Conservation (phyloP, 1,284 basidiomycete genomes). For the Trametes hirsuta region DNA sequence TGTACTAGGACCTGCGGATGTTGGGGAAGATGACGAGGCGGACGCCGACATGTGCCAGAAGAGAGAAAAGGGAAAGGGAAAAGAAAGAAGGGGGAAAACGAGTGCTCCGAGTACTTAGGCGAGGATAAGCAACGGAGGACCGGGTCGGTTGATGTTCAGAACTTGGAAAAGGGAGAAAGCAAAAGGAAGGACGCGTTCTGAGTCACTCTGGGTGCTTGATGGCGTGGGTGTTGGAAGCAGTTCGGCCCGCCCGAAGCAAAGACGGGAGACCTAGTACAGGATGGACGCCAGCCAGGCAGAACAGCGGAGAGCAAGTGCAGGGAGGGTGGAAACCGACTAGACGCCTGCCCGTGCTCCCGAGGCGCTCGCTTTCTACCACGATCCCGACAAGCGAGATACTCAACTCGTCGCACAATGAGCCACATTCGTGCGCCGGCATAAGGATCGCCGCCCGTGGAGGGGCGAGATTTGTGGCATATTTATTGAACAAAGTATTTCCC, state of each 20-base stretch:
- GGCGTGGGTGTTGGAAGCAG: slow-evolving; percentile 20
- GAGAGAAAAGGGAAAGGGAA: slow-evolving; percentile 16
- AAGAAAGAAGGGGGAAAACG: slow-evolving; percentile 21
- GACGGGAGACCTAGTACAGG: slow-evolving; percentile 24
- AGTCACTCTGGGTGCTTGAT: slow-evolving; percentile 26
- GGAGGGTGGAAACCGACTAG: slow-evolving; percentile 19
- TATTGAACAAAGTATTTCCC: too few relatives aligned
- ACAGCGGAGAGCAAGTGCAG: slow-evolving; percentile 25
- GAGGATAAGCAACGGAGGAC: slow-evolving; percentile 21
- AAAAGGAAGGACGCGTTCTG: slow-evolving; percentile 38
- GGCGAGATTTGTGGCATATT: too few relatives aligned
- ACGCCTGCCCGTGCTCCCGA: slow-evolving; percentile 7
- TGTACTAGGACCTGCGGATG: slow-evolving; percentile 53
- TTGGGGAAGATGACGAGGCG: slow-evolving; percentile 38
- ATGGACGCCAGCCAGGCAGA: slow-evolving; percentile 33
- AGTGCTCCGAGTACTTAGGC: slow-evolving; percentile 23
- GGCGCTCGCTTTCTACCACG: slow-evolving; percentile 12
- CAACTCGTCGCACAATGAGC: slow-evolving; percentile 13
- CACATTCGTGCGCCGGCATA: not conserved
- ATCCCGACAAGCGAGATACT: not conserved
- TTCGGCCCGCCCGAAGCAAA: slow-evolving; percentile 22
- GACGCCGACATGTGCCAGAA: slow-evolving; percentile 35
- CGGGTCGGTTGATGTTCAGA: slow-evolving; percentile 28
- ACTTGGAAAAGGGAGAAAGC: slow-evolving; percentile 26
- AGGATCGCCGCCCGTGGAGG: not conserved